Evolutionary conservation across 345 rosid species (phyloP).

Genomic region (Acer campestre): DNA sequence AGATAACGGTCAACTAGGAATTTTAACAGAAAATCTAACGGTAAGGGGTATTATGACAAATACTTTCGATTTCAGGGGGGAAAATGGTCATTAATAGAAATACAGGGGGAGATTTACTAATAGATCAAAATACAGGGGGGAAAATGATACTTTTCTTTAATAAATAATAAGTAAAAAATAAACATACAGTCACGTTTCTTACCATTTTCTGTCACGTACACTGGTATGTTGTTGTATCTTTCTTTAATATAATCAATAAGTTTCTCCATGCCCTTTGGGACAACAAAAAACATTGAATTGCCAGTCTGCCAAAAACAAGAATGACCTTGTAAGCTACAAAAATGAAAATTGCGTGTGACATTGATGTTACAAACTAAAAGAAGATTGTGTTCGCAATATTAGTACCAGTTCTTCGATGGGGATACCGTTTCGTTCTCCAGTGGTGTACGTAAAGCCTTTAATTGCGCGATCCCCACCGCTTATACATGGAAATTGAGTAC

Average conservation of each 20-base stretch:
- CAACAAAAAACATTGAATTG: conserved; percentile 32
- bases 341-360: no score
- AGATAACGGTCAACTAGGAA: no score
- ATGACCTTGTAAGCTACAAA: background rate
- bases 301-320: conserved; percentile 22
- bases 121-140: no score
- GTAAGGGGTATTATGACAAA: no score
- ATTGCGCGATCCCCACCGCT: conserved; percentile 31
- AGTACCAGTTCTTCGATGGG: conserved; percentile 30
- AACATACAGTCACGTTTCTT: background rate
- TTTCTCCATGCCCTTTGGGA: conserved; percentile 54
- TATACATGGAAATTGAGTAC: conserved; percentile 1
- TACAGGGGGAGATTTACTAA: no score
- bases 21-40: no score
- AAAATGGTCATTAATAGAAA: no score
- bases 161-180: background rate
- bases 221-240: conserved; percentile 51
- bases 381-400: no score
- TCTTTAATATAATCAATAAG: conserved; percentile 29
- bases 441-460: conserved; percentile 36
- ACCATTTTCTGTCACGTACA: conserved; percentile 51
- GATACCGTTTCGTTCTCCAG: conserved; percentile 42
- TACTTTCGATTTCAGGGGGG: no score
- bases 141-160: no score
- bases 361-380: no score